These are phyloP conservation scores for Pseudopyrenochaeta lycopersici DNA, from an alignment of 2,329 filamentous ascomycete genomes.

Conservation along the genomic window DNA sequence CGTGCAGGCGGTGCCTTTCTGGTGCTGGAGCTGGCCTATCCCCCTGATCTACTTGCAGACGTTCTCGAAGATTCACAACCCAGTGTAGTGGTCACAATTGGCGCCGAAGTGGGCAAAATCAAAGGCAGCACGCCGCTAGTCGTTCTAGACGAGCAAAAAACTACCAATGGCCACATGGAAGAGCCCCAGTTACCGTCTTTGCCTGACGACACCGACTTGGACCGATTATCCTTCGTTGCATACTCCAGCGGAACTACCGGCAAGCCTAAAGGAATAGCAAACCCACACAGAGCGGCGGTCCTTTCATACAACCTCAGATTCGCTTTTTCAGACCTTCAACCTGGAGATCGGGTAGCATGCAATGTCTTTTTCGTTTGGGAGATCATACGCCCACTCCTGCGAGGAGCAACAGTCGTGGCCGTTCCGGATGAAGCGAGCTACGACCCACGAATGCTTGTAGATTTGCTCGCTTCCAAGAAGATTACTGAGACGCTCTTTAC, in stretches of 20 bases:
- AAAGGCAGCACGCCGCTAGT: constrained; percentile 71
- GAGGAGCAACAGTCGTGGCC: constrained; percentile 78
- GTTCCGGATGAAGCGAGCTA: constrained; percentile 81
- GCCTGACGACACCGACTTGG: constrained; percentile 73
- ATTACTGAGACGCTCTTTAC: constrained; percentile 87
- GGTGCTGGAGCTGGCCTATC: constrained; percentile 82
- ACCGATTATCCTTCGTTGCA: constrained; percentile 80
- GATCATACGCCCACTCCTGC: constrained; percentile 77
- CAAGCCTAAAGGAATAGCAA: constrained; percentile 83
- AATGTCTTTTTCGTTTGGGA: constrained; percentile 92
- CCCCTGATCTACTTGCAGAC: constrained; percentile 75
- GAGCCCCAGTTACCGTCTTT: constrained; percentile 59
- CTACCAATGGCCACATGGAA: constrained; percentile 44
- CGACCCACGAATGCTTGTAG: constrained; percentile 77
- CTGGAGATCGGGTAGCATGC: constrained; percentile 82
- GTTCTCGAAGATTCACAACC: constrained; percentile 80
- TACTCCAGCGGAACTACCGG: constrained; percentile 83
- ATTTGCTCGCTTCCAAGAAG: constrained; percentile 70
- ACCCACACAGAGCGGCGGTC: constrained; percentile 77
- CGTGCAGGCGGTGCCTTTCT: constrained; percentile 82
- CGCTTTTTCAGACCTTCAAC: constrained; percentile 71
- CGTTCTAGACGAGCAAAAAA: constrained; percentile 63
- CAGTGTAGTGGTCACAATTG: constrained; percentile 74
- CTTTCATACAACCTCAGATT: constrained; percentile 79
- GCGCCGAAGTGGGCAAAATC: constrained; percentile 71